A percentile compares a stretch with the other conserved stretches of the same genome.
These are phyloP conservation scores for Aspergillus nanangensis DNA, from an alignment of 495 filamentous ascomycete species.

Conservation along the genomic window DNA sequence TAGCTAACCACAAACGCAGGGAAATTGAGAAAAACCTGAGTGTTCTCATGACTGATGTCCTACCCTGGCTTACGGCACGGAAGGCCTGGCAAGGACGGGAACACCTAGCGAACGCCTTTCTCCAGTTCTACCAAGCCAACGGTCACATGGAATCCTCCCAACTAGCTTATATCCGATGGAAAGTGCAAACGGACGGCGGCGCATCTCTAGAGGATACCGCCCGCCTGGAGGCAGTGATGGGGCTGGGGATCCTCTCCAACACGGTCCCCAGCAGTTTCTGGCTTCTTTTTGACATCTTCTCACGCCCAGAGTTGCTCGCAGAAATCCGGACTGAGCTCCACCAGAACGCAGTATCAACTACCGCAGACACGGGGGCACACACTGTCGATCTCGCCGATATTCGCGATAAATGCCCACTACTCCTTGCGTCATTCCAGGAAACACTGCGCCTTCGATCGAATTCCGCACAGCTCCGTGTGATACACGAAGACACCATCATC, in stretches of 20 bases:
- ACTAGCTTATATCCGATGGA: conserved; percentile 24
- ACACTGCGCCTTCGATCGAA: conserved; percentile 23
- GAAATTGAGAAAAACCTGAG: conserved; percentile 39
- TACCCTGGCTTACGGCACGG: conserved; percentile 36
- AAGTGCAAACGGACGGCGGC: conserved; percentile 24
- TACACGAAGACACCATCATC: conserved; percentile 27
- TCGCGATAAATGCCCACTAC: conserved; percentile 30
- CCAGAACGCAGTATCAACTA: conserved; percentile 13
- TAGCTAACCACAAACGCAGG: conserved; percentile 18
- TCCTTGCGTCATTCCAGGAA: conserved; percentile 38
- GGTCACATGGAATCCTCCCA: conserved; percentile 31
- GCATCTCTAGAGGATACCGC: conserved; percentile 37
- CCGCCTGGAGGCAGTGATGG: conserved; percentile 31
- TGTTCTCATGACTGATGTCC: conserved; percentile 23
- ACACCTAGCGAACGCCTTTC: conserved; percentile 31
- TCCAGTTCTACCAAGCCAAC: conserved; percentile 31
- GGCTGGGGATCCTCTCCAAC: conserved; percentile 40
- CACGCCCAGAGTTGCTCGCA: conserved; percentile 29
- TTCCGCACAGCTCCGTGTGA: conserved; percentile 19
- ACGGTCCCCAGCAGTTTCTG: conserved; percentile 44
- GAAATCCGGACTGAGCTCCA: conserved; percentile 31
- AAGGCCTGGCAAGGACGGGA: conserved; percentile 35
- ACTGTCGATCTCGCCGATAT: conserved; percentile 30
- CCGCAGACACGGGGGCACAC: conserved; percentile 11
- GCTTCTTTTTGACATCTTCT: conserved; percentile 37